Conservation (phyloP, 345 rosid species). For the Aquilaria malaccensis region DNA sequence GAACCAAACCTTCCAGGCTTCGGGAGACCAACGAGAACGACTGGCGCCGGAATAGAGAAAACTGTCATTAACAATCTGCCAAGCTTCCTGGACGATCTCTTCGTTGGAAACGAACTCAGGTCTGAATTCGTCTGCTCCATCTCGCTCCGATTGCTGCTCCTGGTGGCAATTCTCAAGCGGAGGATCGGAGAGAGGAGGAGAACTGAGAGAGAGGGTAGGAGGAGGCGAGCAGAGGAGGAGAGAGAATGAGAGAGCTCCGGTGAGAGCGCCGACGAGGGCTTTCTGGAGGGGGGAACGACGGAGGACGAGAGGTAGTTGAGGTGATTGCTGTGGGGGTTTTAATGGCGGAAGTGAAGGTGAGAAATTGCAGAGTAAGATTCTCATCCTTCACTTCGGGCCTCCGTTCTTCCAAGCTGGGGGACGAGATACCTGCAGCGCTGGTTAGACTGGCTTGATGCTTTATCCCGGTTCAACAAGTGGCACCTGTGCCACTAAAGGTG, state of each 20-base stretch:
- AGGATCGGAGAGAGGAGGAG: slow-evolving; percentile 20
- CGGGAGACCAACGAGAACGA: slow-evolving; percentile 56
- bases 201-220: slow-evolving; percentile 30
- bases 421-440: no score
- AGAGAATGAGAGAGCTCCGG: slow-evolving; percentile 55
- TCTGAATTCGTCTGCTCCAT: slow-evolving; percentile 26
- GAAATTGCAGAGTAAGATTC: slow-evolving; percentile 36
- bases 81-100: slow-evolving; percentile 82
- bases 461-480: no score
- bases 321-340: slow-evolving; percentile 15
- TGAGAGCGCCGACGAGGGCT: slow-evolving; percentile 28
- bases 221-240: slow-evolving; percentile 51
- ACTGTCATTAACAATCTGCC: slow-evolving; percentile 80
- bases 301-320: neutral
- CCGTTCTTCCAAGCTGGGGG: no score
- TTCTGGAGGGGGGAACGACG: slow-evolving; percentile 25
- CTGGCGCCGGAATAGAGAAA: slow-evolving; percentile 37
- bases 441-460: no score
- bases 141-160: slow-evolving; percentile 6
- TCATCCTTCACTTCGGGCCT: slow-evolving; percentile 26
- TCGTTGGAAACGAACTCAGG: slow-evolving; percentile 43
- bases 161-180: slow-evolving; percentile 28
- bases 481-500: no score
- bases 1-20: slow-evolving; percentile 55
- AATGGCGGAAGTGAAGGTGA: slow-evolving; percentile 21